Evolutionary conservation across 2,329 filamentous ascomycete genomes (phyloP), one percentile per base, ranked within the genome.

Genomic region (Amauroascus niger): DNA sequence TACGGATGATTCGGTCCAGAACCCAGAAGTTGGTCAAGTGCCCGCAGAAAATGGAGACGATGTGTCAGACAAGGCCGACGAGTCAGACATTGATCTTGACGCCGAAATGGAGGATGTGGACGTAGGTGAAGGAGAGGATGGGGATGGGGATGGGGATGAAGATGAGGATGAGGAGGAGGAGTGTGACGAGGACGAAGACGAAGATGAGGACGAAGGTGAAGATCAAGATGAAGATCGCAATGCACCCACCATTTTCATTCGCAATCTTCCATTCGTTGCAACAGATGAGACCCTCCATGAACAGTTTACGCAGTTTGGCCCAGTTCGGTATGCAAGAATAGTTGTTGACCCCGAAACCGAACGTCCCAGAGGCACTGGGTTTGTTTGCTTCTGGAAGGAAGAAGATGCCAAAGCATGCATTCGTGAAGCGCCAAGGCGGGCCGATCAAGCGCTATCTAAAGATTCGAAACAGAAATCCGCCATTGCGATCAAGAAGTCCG

Each of bases 231-330:
- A 78, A 47, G 67, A 73, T 16, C 67, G 70, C 49, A 87, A 88
- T 62, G 81, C 81, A 1, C 81, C 81, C 33, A 96, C 90, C 0
- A 71, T 97, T 13, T 98, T 98, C 71, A 79, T 98, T 62, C 88
- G 93, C 60, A 98, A 98, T 65, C 75, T 98, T 11, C 91, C 94
- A 0, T 98, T 95, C 69, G 89, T 86, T 1, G 83, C 83, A 41
- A 86, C 86, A 16, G 90, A 98, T 62, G 84, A 89, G 49, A 78
- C 82, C 47, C 79, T 98, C 43, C 86, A 90, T 65, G 78, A 83
- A 49, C 91, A 96, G 67, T 98, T 98, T 65, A 75, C 76, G n/a
- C 77, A 84, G 63, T 97, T 98, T 63, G 94, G 93, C 24, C 79
- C 79, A n/a, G 76, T 96, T 37, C 81, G 90, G 35, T 98, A 97